Base-by-base conservation (phyloP, 768 basidiomycete genomes). In the Kwoniella pini region DNA sequence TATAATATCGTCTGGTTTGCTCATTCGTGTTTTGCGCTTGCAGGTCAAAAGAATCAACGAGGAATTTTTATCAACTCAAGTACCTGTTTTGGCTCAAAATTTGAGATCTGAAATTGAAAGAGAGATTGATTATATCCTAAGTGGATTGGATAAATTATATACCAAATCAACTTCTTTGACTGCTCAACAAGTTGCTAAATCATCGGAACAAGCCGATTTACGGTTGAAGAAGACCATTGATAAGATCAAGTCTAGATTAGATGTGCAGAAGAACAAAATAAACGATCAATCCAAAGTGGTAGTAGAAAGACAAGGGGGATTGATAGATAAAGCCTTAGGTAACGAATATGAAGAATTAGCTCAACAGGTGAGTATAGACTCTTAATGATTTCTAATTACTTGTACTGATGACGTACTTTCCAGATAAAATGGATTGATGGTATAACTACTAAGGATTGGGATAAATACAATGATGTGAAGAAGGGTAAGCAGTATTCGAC, bases 71-170 rank as follows among this genome's bases (percentile, higher is more conserved):
- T 40, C 44, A 1, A 19, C 31, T 13, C 26, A 64, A 22, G 57
- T 71, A 48, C 67, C 67, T 3, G 45, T 56, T 15, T 30, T 72
- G 31, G 26, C 45, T 22, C 52, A 57, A 4, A 61, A 62, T 22
- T 52, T 63, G 49, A 63, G 62, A 31, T 17, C 31, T 5, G 57
- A 68, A 21, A 44, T 77, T 26, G 68, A 64, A 21, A 60, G 66
- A 22, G 70, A 74, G 26, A 64, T 68, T 46, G 66, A 69, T 21
- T 70, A 72, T 60, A 45, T 72, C 52, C 24, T 70, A 13, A 60
- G 50, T 13, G 69, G 69, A 13, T 54, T 77, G 45, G 71, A 74
- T 56, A 77, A 75, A 65, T 63, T 72, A 27, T 74, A 71, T 44
- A 57, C 65, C 4, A 40, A 51, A 7, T 67, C 70, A 1, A 46